Percentiles rank a stretch among this genome's conserved stretches.
These are phyloP conservation scores for Aspergillus oerlinghausenensis DNA, from an alignment of 2,329 filamentous ascomycete species.

Conservation along the genomic window DNA sequence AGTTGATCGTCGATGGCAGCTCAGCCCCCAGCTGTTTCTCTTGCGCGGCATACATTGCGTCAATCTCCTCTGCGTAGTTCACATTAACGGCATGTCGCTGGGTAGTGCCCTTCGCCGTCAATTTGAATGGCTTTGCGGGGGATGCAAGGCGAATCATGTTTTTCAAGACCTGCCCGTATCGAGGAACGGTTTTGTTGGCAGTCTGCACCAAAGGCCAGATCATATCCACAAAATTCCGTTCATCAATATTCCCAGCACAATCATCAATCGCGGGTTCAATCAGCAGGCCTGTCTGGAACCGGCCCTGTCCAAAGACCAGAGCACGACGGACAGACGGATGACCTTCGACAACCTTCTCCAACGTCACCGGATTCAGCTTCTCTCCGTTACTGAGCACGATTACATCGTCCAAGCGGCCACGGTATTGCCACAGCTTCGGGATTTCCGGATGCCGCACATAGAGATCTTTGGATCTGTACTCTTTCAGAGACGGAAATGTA, in stretches of 20 bases:
- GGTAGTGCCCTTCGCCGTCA: constrained; percentile 41
- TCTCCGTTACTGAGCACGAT: constrained; percentile 40
- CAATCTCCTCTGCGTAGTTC: constrained; percentile 11
- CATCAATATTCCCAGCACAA: not conserved
- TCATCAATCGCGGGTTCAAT: constrained; percentile 28
- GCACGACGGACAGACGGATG: constrained; percentile 27
- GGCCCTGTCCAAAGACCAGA: constrained; percentile 31
- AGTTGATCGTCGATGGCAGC: too few species aligned
- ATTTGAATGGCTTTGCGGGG: constrained; percentile 39
- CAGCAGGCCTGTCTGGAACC: constrained; percentile 31
- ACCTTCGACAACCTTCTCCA: constrained; percentile 30
- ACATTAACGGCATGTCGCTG: constrained; percentile 1
- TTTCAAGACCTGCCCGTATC: constrained; percentile 39
- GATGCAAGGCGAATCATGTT: constrained; percentile 40
- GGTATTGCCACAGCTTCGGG: too few species aligned
- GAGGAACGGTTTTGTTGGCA: constrained; percentile 37
- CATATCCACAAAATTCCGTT: constrained; percentile 30
- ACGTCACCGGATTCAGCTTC: constrained; percentile 40
- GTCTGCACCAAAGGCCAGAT: constrained; percentile 42
- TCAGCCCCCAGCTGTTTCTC: too few species aligned
- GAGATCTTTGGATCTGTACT: too few species aligned
- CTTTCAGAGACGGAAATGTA: too few species aligned
- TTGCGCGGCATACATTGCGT: not conserved
- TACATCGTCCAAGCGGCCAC: constrained; percentile 31
- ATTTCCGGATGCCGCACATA: too few species aligned